Conservation (phyloP, 257 asterid genomes). For the Nicotiana sylvestris region DNA sequence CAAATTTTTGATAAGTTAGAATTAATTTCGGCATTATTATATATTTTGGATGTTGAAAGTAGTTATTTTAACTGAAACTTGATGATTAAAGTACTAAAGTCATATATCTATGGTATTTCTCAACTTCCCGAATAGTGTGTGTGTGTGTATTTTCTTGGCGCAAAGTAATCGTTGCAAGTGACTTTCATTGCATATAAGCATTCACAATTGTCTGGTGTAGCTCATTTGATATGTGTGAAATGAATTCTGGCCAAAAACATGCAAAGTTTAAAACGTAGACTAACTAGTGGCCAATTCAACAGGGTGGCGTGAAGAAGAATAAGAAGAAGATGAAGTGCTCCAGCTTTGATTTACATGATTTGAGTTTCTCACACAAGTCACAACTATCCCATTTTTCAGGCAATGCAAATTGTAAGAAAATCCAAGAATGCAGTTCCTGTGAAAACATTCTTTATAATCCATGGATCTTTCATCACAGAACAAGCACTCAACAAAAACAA, state of each 20-base stretch:
- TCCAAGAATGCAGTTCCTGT: slow-evolving; percentile 27
- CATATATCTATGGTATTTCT: too few relatives aligned
- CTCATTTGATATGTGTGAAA: slow-evolving; percentile 2
- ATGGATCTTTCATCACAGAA: background rate
- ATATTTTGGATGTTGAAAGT: too few relatives aligned
- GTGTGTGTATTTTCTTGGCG: too few relatives aligned
- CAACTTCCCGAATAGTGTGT: too few relatives aligned
- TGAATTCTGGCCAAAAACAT: background rate
- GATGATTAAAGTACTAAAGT: too few relatives aligned
- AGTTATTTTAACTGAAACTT: too few relatives aligned
- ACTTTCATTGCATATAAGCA: too few relatives aligned
- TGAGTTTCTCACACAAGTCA: slow-evolving; percentile 1
- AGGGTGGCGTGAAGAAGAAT: background rate
- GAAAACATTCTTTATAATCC: slow-evolving; percentile 19
- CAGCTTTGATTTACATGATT: background rate
- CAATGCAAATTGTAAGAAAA: slow-evolving; percentile 25
- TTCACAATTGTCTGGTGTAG: background rate
- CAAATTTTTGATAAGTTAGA: too few relatives aligned
- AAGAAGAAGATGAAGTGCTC: background rate
- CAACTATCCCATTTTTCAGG: slow-evolving; percentile 20
- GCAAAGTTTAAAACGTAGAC: background rate
- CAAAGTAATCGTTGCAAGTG: too few relatives aligned
- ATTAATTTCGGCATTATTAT: too few relatives aligned
- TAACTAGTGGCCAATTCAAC: background rate
- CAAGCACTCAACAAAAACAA: slow-evolving; percentile 1